Conservation (phyloP, 164 flowering plant genomes). For the Magnolia officinalis region DNA sequence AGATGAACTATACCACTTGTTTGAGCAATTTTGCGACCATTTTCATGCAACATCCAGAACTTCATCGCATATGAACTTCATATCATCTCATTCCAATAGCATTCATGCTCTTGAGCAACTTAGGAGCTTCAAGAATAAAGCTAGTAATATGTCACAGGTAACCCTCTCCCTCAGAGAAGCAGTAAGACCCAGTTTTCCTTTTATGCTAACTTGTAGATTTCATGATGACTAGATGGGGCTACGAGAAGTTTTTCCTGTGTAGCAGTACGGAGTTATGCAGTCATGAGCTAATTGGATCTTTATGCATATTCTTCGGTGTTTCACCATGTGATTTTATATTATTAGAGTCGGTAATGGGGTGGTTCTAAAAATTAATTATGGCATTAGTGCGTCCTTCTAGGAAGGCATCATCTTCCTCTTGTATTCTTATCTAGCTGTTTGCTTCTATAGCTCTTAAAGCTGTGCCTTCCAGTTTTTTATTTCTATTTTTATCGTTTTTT, state of each 20-base stretch:
- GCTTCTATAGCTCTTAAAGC: too few relatives aligned
- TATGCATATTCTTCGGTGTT: neutral
- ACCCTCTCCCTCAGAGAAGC: constrained; percentile 1
- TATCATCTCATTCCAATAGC: constrained; percentile 92
- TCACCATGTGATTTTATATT: neutral
- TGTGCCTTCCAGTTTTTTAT: too few relatives aligned
- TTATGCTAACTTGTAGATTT: too few relatives aligned
- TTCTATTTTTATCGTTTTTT: too few relatives aligned
- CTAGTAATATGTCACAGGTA: constrained; percentile 68
- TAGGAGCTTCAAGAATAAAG: constrained; percentile 53
- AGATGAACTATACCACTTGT: constrained; percentile 77
- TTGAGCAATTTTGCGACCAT: constrained; percentile 83
- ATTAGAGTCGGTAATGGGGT: neutral
- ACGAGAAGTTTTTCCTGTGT: neutral
- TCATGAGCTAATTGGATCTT: neutral
- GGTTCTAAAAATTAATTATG: neutral
- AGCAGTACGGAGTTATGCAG: neutral
- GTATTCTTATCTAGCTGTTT: too few relatives aligned
- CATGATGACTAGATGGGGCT: neutral
- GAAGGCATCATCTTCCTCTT: too few relatives aligned
- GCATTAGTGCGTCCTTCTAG: neutral
- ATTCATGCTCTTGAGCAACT: constrained; percentile 81
- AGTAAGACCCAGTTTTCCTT: neutral
- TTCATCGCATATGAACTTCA: constrained; percentile 60
- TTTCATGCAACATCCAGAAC: constrained; percentile 60